Percentiles rank a stretch among this genome's conserved stretches.
These are phyloP conservation scores for Sonneratia caseolaris DNA, from an alignment of 345 rosid species.

Conservation along the genomic window DNA sequence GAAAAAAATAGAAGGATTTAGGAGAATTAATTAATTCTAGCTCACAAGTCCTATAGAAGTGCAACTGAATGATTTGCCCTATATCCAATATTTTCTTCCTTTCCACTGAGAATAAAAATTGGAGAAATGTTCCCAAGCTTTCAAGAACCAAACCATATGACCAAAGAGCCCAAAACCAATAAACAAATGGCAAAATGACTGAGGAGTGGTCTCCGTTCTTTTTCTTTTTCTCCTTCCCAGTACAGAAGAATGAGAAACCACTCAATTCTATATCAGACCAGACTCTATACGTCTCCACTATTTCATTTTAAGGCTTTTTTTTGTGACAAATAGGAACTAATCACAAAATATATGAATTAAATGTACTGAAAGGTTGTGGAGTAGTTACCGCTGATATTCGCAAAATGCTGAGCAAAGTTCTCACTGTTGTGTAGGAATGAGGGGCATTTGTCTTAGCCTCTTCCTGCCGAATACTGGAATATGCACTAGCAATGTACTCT, in stretches of 20 bases:
- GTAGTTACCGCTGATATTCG: constrained; percentile 88
- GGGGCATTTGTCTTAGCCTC: constrained; percentile 85
- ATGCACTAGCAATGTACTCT: constrained; percentile 88
- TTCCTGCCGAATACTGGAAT: constrained; percentile 89
- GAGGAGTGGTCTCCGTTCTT: no score
- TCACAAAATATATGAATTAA: not conserved
- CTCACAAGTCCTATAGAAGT: not conserved
- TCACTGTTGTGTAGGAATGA: constrained; percentile 87
- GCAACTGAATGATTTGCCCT: not conserved
- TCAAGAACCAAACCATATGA: no score
- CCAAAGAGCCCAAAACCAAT: no score
- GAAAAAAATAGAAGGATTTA: not conserved
- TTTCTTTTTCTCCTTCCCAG: not conserved
- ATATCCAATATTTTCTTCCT: no score
- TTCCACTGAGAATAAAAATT: no score
- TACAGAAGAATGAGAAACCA: no score
- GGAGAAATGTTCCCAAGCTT: no score
- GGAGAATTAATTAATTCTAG: not conserved
- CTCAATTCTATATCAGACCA: no score
- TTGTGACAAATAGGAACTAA: not conserved
- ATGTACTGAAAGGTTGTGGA: not conserved
- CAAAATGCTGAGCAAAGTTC: constrained; percentile 89
- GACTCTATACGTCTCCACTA: no score
- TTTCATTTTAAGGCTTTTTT: no score
- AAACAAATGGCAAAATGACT: no score